Evolutionary conservation across 2,329 filamentous ascomycete species (phyloP).

Genomic region (Rutstroemia sp.): DNA sequence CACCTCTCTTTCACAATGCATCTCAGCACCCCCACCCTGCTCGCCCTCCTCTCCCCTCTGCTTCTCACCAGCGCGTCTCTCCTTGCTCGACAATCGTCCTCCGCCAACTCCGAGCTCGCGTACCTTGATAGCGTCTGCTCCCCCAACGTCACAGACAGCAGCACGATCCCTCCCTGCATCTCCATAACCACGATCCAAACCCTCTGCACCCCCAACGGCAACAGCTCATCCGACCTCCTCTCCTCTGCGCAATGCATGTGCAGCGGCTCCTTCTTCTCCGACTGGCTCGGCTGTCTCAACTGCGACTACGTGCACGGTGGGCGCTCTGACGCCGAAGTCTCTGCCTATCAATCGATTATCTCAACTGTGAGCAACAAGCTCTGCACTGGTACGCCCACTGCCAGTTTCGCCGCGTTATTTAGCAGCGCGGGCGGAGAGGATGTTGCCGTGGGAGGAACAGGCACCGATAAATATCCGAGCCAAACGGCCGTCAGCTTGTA

Average conservation of each 20-base stretch:
- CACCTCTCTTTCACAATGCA: too few relatives aligned
- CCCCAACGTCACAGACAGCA: conserved; percentile 9
- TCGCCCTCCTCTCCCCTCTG: too few relatives aligned
- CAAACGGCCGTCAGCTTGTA: conserved; percentile 37
- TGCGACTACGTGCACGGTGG: conserved; percentile 37
- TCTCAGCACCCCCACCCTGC: too few relatives aligned
- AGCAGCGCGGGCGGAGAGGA: conserved; percentile 21
- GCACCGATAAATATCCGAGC: conserved; percentile 30
- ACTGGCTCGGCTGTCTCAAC: conserved; percentile 36
- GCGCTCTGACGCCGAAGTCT: conserved; percentile 31
- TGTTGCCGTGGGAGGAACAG: conserved; percentile 27
- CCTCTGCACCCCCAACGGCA: conserved; percentile 31
- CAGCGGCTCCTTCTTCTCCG: conserved; percentile 35
- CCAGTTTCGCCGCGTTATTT: conserved; percentile 32
- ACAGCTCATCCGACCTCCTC: conserved; percentile 22
- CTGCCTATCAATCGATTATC: conserved; percentile 32
- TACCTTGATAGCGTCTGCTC: conserved; percentile 17
- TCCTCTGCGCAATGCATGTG: conserved; percentile 36
- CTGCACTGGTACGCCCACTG: conserved; percentile 34
- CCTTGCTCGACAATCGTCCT: neutral
- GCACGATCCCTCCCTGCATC: conserved; percentile 30
- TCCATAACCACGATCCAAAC: conserved; percentile 31
- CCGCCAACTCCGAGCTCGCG: neutral
- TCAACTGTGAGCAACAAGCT: conserved; percentile 30
- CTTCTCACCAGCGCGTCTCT: too few relatives aligned